A percentile compares a stretch with the other conserved stretches of the same genome.
Evolutionary conservation across 192 early-diverging fungal species (phyloP).

Genomic region (Coemansia sp.): DNA sequence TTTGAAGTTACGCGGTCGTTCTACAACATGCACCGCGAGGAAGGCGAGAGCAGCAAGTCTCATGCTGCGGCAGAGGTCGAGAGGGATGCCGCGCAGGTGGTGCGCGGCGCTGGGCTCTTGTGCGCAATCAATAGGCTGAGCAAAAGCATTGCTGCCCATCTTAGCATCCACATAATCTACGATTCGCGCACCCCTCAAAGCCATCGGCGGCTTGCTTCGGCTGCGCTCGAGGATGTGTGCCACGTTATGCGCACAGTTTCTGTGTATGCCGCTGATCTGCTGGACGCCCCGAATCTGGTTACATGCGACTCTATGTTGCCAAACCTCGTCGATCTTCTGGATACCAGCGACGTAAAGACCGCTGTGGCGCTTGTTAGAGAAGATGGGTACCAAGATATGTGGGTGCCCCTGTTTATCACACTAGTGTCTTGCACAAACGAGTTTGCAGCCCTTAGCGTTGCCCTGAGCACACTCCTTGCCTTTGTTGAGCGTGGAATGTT

Average conservation of each 20-base stretch:
- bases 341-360: neutral
- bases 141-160: constrained; percentile 21
- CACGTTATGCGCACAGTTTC: constrained; percentile 31
- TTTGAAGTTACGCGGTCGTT: constrained; percentile 29
- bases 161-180: constrained; percentile 13
- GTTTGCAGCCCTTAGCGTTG: constrained; percentile 18
- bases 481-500: constrained; percentile 30
- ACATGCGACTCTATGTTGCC: constrained; percentile 16
- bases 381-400: constrained; percentile 7
- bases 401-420: constrained; percentile 30
- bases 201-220: constrained; percentile 4
- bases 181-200: neutral
- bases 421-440: constrained; percentile 12
- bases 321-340: neutral
- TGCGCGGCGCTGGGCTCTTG: constrained; percentile 39
- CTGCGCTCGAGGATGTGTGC: constrained; percentile 40
- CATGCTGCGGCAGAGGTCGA: constrained; percentile 13
- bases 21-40: constrained; percentile 23
- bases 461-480: constrained; percentile 30
- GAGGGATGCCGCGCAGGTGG: constrained; percentile 22
- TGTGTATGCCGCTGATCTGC: constrained; percentile 25
- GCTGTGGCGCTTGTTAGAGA: neutral
- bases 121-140: constrained; percentile 21
- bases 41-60: neutral
- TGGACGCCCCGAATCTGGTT: constrained; percentile 1